These are phyloP conservation scores for Solanum virginianum DNA, from an alignment of 257 asterid species.

Conservation along the genomic window DNA sequence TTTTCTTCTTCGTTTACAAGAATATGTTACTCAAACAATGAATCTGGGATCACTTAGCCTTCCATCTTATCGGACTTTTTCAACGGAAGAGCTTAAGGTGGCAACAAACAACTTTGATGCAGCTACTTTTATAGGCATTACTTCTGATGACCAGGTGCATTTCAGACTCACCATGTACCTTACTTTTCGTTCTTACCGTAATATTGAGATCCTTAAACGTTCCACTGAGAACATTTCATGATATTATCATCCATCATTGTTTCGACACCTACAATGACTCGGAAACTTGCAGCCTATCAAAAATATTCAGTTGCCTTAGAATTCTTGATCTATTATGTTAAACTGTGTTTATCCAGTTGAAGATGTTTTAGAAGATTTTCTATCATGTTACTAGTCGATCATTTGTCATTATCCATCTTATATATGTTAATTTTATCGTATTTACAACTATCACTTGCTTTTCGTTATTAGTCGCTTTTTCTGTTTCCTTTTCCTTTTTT, in stretches of 20 bases:
- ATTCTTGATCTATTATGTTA: neutral
- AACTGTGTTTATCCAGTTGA: neutral
- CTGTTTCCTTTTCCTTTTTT: too few relatives aligned
- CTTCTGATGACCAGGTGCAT: conserved; percentile 54
- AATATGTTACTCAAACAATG: conserved; percentile 67
- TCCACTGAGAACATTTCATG: neutral
- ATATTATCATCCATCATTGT: neutral
- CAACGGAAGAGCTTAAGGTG: conserved; percentile 65
- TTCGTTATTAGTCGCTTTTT: too few relatives aligned
- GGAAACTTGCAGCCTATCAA: neutral
- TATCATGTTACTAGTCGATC: neutral
- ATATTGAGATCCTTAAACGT: neutral
- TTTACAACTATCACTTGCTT: too few relatives aligned
- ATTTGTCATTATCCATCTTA: neutral
- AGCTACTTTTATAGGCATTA: conserved; percentile 47
- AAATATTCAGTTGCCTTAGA: neutral
- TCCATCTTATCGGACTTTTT: conserved; percentile 62
- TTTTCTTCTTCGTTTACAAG: conserved; percentile 11
- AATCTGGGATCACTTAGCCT: conserved; percentile 63
- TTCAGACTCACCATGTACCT: neutral
- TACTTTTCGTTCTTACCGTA: neutral
- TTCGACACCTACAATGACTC: neutral
- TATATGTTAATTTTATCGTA: too few relatives aligned
- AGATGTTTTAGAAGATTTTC: neutral
- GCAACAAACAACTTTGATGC: conserved; percentile 64